phyloP scores from a whole-genome alignment of 2,329 filamentous ascomycete genomes.

The Chrysosporium keratinophilum region DNA sequence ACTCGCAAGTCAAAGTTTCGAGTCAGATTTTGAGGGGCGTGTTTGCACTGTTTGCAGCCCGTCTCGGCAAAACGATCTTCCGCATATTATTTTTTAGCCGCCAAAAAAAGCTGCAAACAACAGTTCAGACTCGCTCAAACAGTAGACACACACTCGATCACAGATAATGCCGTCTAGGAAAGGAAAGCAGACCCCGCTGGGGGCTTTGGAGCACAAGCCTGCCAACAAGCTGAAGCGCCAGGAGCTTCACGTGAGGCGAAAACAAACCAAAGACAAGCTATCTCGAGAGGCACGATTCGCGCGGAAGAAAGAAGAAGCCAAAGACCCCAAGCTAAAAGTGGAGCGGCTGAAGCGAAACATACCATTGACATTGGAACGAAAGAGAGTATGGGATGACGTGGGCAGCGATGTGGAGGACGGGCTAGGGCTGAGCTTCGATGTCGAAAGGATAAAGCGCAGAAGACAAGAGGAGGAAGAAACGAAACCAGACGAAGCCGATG shows the following conservation, averaged over 20 bases:
- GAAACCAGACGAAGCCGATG: conserved; percentile 26
- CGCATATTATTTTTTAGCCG: neutral
- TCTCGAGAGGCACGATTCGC: conserved; percentile 67
- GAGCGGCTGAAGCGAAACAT: conserved; percentile 68
- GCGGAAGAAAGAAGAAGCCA: conserved; percentile 74
- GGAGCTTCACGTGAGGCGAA: conserved; percentile 67
- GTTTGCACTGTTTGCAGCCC: neutral
- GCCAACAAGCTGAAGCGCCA: conserved; percentile 73
- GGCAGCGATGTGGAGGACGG: conserved; percentile 43
- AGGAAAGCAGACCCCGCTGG: conserved; percentile 36
- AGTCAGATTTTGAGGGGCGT: neutral
- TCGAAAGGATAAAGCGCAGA: conserved; percentile 40
- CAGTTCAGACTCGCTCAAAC: neutral
- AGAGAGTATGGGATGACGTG: conserved; percentile 79
- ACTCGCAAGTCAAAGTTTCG: neutral
- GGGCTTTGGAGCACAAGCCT: conserved; percentile 44
- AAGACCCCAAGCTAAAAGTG: conserved; percentile 64
- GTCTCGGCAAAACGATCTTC: conserved; percentile 1
- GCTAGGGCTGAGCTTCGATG: conserved; percentile 39
- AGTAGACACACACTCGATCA: neutral
- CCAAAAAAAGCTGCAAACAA: neutral
- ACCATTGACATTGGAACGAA: conserved; percentile 70
- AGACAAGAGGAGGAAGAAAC: conserved; percentile 38
- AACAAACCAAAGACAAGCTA: conserved; percentile 61
- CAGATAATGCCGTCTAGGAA: conserved; percentile 43